phyloP scores from a whole-genome alignment of 139 green algal species.

The Coccomyxa sp. region DNA sequence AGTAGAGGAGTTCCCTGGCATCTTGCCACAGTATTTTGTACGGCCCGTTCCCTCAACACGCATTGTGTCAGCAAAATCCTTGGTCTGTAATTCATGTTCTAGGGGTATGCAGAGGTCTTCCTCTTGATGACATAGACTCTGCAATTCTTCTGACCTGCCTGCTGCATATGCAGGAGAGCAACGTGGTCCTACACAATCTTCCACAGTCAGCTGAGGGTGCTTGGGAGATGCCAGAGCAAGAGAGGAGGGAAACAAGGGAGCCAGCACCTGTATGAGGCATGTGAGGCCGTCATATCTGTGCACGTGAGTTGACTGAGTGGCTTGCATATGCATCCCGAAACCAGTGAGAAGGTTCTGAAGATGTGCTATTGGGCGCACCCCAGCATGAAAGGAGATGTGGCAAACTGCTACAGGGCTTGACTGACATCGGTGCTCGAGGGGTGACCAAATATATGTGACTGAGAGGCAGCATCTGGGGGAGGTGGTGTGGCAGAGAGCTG shows the following conservation, averaged over 20 bases:
- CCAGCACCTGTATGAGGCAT: not conserved
- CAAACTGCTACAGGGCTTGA: too few relatives aligned
- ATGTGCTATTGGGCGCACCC: too few relatives aligned
- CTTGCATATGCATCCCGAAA: too few relatives aligned
- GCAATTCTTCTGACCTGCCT: not conserved
- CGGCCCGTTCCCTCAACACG: not conserved
- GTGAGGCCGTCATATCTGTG: too few relatives aligned
- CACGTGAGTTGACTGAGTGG: too few relatives aligned
- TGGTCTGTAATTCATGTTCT: not conserved
- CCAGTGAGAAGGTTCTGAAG: too few relatives aligned
- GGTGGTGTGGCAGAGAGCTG: too few relatives aligned
- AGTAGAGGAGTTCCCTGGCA: constrained; percentile 25
- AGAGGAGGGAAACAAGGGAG: not conserved
- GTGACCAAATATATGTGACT: too few relatives aligned
- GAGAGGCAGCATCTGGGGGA: too few relatives aligned
- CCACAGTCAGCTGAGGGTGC: too few relatives aligned
- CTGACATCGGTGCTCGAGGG: too few relatives aligned
- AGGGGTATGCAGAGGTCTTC: not conserved
- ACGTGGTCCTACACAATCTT: not conserved
- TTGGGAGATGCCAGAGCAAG: not conserved
- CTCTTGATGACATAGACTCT: not conserved
- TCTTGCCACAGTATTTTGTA: constrained; percentile 2
- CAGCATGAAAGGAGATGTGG: too few relatives aligned
- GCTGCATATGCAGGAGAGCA: not conserved
- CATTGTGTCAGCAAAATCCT: not conserved